These are phyloP conservation scores for Anthracocystis panici-leucophaei DNA, from an alignment of 1,284 basidiomycete genomes.

Conservation along the genomic window DNA sequence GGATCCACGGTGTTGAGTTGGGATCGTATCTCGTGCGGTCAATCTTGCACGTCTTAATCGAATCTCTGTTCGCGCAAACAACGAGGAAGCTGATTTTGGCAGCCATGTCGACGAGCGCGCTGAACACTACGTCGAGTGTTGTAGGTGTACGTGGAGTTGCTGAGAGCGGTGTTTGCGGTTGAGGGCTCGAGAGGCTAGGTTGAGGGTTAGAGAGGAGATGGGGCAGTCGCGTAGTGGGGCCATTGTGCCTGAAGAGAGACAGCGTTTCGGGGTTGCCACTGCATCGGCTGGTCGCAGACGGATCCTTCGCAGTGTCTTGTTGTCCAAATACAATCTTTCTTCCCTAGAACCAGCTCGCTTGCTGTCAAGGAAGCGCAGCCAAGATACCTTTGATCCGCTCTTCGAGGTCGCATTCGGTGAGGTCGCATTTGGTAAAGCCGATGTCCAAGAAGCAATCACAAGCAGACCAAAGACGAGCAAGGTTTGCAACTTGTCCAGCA, in stretches of 20 bases:
- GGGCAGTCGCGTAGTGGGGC: slow-evolving; percentile 19
- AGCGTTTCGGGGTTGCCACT: slow-evolving; percentile 22
- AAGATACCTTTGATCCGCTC: slow-evolving; percentile 3
- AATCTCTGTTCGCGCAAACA: slow-evolving; percentile 10
- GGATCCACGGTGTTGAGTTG: slow-evolving; percentile 26
- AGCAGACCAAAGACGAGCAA: slow-evolving; percentile 33
- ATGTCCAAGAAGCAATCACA: slow-evolving; percentile 36
- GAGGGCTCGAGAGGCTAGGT: neutral
- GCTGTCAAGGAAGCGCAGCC: slow-evolving; percentile 13
- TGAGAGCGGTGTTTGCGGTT: slow-evolving; percentile 2
- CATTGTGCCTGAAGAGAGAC: slow-evolving; percentile 25
- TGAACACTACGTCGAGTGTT: slow-evolving; percentile 16
- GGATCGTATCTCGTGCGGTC: slow-evolving; percentile 23
- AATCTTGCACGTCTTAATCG: slow-evolving; percentile 31
- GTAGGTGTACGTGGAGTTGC: slow-evolving; percentile 3
- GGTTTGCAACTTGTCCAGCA: slow-evolving; percentile 35
- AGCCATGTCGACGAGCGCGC: slow-evolving; percentile 21
- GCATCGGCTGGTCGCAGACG: slow-evolving; percentile 25
- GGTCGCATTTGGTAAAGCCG: neutral
- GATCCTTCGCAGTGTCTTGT: slow-evolving; percentile 12
- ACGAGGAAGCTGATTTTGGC: slow-evolving; percentile 29
- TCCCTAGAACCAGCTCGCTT: neutral
- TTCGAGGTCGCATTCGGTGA: no score
- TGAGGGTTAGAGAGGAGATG: slow-evolving; percentile 11
- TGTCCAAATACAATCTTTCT: neutral